phyloP scores from a whole-genome alignment of 305 asterid species.

The Fraxinus latifolia region DNA sequence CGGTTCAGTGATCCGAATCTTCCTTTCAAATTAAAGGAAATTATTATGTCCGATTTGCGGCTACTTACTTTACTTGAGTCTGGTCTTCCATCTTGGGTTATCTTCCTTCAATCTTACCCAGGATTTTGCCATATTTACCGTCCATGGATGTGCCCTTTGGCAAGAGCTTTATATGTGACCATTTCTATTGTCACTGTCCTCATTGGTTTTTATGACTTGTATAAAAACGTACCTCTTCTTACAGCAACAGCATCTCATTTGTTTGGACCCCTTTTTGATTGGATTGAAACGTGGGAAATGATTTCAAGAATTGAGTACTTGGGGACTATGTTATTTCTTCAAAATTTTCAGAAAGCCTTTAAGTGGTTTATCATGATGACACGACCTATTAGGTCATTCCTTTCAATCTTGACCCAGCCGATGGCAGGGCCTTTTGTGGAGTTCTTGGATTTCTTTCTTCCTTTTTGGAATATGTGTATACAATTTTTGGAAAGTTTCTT shows the following conservation, averaged over 20 bases:
- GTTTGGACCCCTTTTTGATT: conserved; percentile 90
- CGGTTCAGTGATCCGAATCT: conserved; percentile 73
- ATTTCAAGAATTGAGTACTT: conserved; percentile 77
- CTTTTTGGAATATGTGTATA: conserved; percentile 56
- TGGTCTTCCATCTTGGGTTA: conserved; percentile 98
- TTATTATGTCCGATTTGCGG: conserved; percentile 68
- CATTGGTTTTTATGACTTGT: conserved; percentile 87
- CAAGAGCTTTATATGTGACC: conserved; percentile 67
- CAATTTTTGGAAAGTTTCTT: conserved; percentile 50
- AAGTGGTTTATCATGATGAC: conserved; percentile 74
- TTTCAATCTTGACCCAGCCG: conserved; percentile 57
- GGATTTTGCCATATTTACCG: conserved; percentile 82
- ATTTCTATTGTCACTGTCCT: conserved; percentile 82
- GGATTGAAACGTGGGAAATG: conserved; percentile 98
- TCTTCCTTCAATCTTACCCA: conserved; percentile 94
- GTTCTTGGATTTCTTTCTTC: conserved; percentile 62
- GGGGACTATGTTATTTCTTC: conserved; percentile 97
- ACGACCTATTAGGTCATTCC: conserved; percentile 51
- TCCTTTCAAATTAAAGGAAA: conserved; percentile 70
- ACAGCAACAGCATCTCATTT: conserved; percentile 83
- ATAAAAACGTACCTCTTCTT: conserved; percentile 88
- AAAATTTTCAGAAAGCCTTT: conserved; percentile 83
- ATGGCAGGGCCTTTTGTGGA: conserved; percentile 62
- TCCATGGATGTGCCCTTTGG: conserved; percentile 99
- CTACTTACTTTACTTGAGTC: conserved; percentile 85